Evolutionary conservation across 202 grass and related monocot species (phyloP), one percentile per base, ranked within the genome.

Genomic region (Bolboschoenoplectus hybrid): DNA sequence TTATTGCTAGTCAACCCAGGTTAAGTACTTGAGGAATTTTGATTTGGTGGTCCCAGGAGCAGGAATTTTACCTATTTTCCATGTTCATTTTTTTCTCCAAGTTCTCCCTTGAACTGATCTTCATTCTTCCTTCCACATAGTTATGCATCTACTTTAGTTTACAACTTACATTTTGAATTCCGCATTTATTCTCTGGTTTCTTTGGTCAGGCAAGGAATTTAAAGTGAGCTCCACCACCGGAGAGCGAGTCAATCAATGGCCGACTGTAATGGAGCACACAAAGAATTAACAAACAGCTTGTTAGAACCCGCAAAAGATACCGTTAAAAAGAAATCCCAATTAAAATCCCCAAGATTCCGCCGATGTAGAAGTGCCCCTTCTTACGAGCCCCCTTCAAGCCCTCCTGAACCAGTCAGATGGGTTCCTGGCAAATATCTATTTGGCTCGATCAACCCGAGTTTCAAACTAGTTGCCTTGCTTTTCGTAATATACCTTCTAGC

Each of bases 401-500:
- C 85, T 38, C 6, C 35, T 38, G 85, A 90, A 86, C 81, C 51
- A 2, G 19, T 73, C 53, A 72, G 73, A 5, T 81, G 8, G 26
- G 35, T 85, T 94, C 86, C 85, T 60, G 90, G 86, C 49, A 91
- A 90, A 77, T 81, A 83, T 60, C 84, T 91, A 55, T 89, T 93
- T 85, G 86, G 52, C 35, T 74, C 87, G 17, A 60, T 92, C 26
- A 49, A 86, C 1, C 96, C 90, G 0, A 98, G 89, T 84, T 91
- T 98, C 84, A 88, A 35, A 60, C 78, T 88, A 60, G 84, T 86
- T 53, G 90, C 47, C 46, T 57, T 94, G 20, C 89, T 90, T 82
- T 85, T 98, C 44, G 77, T 94, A 49, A 14, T 86, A 83, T 98
- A 98, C 86, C 93, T 98, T 1, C 85, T 92, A 55, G 57, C 72